phyloP scores from a whole-genome alignment of 495 filamentous ascomycete species.

The Podospora pseudoanserina region DNA sequence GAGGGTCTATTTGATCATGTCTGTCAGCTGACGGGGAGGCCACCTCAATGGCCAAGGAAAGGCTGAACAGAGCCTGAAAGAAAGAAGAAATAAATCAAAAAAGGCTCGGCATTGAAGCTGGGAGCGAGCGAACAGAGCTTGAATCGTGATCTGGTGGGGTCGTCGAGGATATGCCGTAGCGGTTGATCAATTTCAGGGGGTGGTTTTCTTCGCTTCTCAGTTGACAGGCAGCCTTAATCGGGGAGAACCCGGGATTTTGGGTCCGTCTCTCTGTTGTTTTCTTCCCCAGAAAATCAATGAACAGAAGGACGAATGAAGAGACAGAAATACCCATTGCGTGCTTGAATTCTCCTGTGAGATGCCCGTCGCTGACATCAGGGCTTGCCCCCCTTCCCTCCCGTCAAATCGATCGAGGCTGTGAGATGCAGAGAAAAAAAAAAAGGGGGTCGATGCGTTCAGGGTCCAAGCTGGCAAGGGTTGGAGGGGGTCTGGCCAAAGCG shows the following conservation, averaged over 20 bases:
- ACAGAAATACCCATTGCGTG: neutral
- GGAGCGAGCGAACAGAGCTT: neutral
- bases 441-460: neutral
- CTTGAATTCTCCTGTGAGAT: neutral
- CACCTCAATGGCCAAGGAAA: no score
- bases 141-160: neutral
- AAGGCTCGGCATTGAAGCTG: neutral
- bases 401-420: slow-evolving; percentile 1
- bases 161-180: neutral
- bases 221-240: neutral
- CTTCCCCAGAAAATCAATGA: neutral
- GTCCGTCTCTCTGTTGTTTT: neutral
- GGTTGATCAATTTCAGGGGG: neutral
- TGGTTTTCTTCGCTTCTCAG: no score
- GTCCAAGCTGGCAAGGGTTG: slow-evolving; percentile 1
- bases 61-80: neutral
- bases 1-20: neutral
- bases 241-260: neutral
- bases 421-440: neutral
- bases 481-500: neutral
- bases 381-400: neutral
- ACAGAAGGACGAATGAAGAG: neutral
- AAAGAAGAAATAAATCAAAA: neutral
- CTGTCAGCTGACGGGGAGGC: neutral
- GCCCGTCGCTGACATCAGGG: neutral